These are phyloP conservation scores for Aegle marmelos DNA, from an alignment of 345 rosid genomes.

Conservation along the genomic window DNA sequence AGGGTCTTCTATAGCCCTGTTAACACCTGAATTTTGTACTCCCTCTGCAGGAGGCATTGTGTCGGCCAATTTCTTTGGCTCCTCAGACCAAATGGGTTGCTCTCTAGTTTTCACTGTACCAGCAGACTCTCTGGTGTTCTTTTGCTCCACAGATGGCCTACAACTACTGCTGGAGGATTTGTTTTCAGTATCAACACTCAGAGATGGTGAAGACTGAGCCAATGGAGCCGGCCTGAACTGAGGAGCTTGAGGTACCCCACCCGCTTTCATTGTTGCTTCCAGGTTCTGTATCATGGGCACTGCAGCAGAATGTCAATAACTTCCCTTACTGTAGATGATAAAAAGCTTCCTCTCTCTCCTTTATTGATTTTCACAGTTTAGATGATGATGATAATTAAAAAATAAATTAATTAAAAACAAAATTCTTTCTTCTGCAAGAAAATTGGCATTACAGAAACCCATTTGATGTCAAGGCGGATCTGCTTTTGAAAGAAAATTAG, in stretches of 20 bases:
- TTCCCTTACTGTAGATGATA: background rate
- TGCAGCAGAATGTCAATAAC: constrained; percentile 15
- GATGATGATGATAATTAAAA: too few relatives aligned
- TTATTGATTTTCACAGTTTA: background rate
- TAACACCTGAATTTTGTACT: constrained; percentile 18
- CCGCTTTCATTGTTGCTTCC: constrained; percentile 70
- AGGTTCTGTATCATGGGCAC: constrained; percentile 97
- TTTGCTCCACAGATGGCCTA: background rate
- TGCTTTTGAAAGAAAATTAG: too few relatives aligned
- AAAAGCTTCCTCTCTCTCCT: background rate
- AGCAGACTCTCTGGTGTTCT: background rate
- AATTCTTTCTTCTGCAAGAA: background rate
- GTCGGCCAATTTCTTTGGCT: constrained; percentile 10
- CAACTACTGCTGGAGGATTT: constrained; percentile 25
- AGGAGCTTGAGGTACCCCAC: constrained; percentile 88
- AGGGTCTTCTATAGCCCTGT: constrained; percentile 40
- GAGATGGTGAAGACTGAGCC: constrained; percentile 25
- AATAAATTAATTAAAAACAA: too few relatives aligned
- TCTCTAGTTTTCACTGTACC: constrained; percentile 16
- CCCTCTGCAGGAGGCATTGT: constrained; percentile 25
- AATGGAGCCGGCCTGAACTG: constrained; percentile 58
- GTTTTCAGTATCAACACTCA: constrained; percentile 9
- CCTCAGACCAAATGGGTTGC: constrained; percentile 20
- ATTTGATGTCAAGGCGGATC: background rate
- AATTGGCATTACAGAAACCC: background rate